phyloP scores from a whole-genome alignment of 352 stramenopile species.

The Phytopythium ostracodes region DNA sequence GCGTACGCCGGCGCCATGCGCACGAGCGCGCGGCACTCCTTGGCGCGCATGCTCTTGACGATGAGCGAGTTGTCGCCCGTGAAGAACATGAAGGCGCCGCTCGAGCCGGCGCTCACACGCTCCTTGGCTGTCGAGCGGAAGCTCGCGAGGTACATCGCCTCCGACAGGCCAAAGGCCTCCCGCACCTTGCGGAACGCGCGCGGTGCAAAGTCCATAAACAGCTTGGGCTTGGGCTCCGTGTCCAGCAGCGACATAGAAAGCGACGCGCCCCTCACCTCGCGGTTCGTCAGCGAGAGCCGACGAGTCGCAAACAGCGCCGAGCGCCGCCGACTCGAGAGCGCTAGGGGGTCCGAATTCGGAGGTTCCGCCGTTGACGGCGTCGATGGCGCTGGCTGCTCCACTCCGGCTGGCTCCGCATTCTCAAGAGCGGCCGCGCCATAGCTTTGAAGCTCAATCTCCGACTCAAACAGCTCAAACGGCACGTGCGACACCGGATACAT shows the following conservation, averaged over 20 bases:
- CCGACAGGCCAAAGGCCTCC: slow-evolving; percentile 50
- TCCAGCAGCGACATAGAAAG: slow-evolving; percentile 6
- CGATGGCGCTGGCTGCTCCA: neutral
- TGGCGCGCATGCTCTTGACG: slow-evolving; percentile 76
- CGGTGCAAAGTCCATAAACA: slow-evolving; percentile 76
- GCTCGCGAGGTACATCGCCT: slow-evolving; percentile 67
- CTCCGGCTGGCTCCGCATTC: neutral
- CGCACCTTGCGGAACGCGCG: slow-evolving; percentile 63
- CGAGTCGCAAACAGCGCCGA: slow-evolving; percentile 43
- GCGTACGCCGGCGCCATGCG: slow-evolving; percentile 69
- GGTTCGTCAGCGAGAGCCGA: slow-evolving; percentile 32
- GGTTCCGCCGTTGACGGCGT: neutral
- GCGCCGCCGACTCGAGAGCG: slow-evolving; percentile 21
- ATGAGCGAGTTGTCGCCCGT: slow-evolving; percentile 70
- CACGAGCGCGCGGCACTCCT: slow-evolving; percentile 70
- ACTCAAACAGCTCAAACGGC: slow-evolving; percentile 71
- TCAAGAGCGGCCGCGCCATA: slow-evolving; percentile 25
- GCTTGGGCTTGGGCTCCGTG: slow-evolving; percentile 41
- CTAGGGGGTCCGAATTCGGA: slow-evolving; percentile 7
- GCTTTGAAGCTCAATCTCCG: slow-evolving; percentile 68
- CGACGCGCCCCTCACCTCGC: slow-evolving; percentile 1
- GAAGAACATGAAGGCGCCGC: slow-evolving; percentile 82
- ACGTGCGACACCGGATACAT: slow-evolving; percentile 72
- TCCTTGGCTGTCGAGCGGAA: slow-evolving; percentile 79
- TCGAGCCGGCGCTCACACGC: slow-evolving; percentile 69